A percentile compares a stretch with the other conserved stretches of the same genome.
phyloP scores from a whole-genome alignment of 1,284 basidiomycete genomes.

The Tranzscheliella williamsii region DNA sequence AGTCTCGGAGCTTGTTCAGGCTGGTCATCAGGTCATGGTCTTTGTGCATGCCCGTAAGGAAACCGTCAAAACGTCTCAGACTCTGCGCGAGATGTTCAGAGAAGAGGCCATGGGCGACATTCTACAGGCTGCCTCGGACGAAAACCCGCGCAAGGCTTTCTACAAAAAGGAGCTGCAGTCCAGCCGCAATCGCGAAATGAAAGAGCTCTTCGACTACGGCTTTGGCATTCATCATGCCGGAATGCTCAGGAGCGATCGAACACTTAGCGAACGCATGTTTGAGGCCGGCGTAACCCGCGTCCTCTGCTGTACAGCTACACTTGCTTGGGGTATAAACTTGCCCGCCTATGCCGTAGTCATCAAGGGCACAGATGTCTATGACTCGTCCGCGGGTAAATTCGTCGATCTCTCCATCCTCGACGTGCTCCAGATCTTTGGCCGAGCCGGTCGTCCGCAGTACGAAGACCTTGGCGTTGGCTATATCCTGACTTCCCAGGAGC shows the following conservation, averaged over 20 bases:
- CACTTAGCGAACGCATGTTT: slow-evolving; percentile 94
- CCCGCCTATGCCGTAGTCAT: slow-evolving; percentile 96
- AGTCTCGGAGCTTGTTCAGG: slow-evolving; percentile 57
- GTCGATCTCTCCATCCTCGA: slow-evolving; percentile 93
- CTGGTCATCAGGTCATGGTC: slow-evolving; percentile 92
- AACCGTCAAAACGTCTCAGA: slow-evolving; percentile 88
- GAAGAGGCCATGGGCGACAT: slow-evolving; percentile 75
- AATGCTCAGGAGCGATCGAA: slow-evolving; percentile 92
- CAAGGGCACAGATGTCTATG: slow-evolving; percentile 95
- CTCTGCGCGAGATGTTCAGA: slow-evolving; percentile 79
- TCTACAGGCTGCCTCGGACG: slow-evolving; percentile 64
- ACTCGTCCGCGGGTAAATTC: slow-evolving; percentile 65
- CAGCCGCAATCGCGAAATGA: slow-evolving; percentile 95
- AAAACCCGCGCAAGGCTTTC: slow-evolving; percentile 32
- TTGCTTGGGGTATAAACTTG: slow-evolving; percentile 99
- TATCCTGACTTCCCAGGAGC: slow-evolving; percentile 92
- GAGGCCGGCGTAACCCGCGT: slow-evolving; percentile 87
- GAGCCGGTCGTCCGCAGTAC: slow-evolving; percentile 93
- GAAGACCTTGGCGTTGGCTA: slow-evolving; percentile 95
- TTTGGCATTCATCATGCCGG: slow-evolving; percentile 98
- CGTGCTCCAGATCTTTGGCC: slow-evolving; percentile 92
- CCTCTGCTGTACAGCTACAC: slow-evolving; percentile 94
- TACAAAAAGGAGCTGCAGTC: slow-evolving; percentile 78
- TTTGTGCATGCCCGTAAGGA: slow-evolving; percentile 99
- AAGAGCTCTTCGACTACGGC: slow-evolving; percentile 84